phyloP scores from a whole-genome alignment of 2,329 filamentous ascomycete genomes.

The Fusarium camptoceras region DNA sequence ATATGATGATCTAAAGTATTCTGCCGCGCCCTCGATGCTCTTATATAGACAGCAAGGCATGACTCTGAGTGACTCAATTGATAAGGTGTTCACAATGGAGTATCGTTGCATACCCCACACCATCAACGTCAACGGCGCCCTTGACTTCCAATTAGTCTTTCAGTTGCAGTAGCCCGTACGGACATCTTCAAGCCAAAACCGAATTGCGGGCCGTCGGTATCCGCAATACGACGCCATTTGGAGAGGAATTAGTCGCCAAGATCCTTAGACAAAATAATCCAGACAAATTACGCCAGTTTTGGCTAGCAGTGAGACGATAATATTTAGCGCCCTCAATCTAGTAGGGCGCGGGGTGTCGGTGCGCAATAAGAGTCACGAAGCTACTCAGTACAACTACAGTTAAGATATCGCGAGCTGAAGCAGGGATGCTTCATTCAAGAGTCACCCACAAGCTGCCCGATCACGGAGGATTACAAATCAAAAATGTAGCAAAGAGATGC shows the following conservation, averaged over 20 bases:
- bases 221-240: constrained; percentile 20
- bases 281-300: not conserved
- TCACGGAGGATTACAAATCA: constrained; percentile 1
- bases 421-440: constrained; percentile 1
- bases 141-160: constrained; percentile 13
- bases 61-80: constrained; percentile 33
- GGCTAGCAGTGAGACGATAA: not conserved
- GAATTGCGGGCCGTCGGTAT: constrained; percentile 22
- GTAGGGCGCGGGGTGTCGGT: not conserved
- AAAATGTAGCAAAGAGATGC: not conserved
- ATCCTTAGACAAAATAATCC: not conserved
- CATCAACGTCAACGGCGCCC: constrained; percentile 41
- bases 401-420: not conserved
- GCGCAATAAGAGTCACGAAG: constrained; percentile 14
- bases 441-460: constrained; percentile 6
- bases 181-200: not conserved
- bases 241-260: not conserved
- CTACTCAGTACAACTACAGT: not conserved
- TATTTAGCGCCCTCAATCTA: not conserved
- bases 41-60: constrained; percentile 17
- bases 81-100: not conserved
- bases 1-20: not conserved
- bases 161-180: not conserved
- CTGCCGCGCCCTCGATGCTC: not conserved
- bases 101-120: constrained; percentile 37